phyloP scores from a whole-genome alignment of 73 alveolate species.

The Uronychia setigera region DNA sequence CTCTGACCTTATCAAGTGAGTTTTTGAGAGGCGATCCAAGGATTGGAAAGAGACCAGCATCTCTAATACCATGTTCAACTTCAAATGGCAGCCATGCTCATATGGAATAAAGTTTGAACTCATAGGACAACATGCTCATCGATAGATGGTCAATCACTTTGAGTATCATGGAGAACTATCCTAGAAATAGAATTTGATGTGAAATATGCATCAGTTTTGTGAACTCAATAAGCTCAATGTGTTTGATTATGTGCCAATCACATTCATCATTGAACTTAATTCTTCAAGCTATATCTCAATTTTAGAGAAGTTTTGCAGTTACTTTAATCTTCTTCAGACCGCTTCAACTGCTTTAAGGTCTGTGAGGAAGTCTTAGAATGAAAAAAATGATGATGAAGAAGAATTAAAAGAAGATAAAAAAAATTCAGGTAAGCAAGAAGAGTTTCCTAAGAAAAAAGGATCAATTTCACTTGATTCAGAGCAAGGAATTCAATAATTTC shows the following conservation, averaged over 20 bases:
- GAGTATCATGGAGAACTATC: slow-evolving; percentile 8
- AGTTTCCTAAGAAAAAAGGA: too few species aligned
- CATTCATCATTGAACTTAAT: slow-evolving; percentile 34
- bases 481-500: background rate
- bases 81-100: slow-evolving; percentile 78
- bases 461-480: background rate
- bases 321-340: background rate
- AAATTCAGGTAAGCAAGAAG: too few species aligned
- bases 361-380: background rate
- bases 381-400: background rate
- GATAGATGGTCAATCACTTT: slow-evolving; percentile 45
- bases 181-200: background rate
- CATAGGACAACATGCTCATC: slow-evolving; percentile 50
- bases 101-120: slow-evolving; percentile 72
- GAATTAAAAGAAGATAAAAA: too few species aligned
- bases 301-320: slow-evolving; percentile 3
- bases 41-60: slow-evolving; percentile 35
- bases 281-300: background rate
- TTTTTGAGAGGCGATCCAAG: slow-evolving; percentile 35
- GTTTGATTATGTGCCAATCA: slow-evolving; percentile 85
- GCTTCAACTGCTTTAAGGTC: background rate
- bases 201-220: slow-evolving; percentile 7
- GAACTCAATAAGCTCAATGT: slow-evolving; percentile 62
- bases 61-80: slow-evolving; percentile 64
- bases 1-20: slow-evolving; percentile 35